phyloP scores from a whole-genome alignment of 1,284 basidiomycete species.

The Laetiporus sulphureus region DNA sequence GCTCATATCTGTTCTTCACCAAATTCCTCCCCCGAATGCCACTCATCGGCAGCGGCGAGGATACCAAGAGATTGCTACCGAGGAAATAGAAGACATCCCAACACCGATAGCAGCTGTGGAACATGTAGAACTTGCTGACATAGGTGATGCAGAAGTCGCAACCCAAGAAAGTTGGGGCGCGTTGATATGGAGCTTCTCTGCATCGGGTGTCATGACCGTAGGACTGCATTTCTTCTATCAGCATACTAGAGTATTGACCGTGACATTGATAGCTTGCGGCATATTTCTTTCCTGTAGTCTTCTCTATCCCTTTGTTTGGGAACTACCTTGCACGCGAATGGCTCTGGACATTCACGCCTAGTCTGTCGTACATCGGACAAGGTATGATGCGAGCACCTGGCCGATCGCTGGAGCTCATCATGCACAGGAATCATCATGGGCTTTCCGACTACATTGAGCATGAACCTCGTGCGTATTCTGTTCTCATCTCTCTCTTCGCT shows the following conservation, averaged over 20 bases:
- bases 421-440: conserved; percentile 92
- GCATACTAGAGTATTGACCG: neutral
- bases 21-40: conserved; percentile 57
- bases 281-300: conserved; percentile 88
- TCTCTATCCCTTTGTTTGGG: conserved; percentile 88
- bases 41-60: conserved; percentile 46
- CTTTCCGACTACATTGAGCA: conserved; percentile 87
- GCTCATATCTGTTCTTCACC: conserved; percentile 88
- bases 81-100: conserved; percentile 27
- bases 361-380: conserved; percentile 87
- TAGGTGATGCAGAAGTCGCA: conserved; percentile 11
- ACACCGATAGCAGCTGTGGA: conserved; percentile 5
- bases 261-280: conserved; percentile 52
- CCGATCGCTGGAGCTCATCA: too few relatives aligned
- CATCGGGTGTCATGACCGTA: conserved; percentile 68
- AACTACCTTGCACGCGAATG: conserved; percentile 80
- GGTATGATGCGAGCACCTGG: conserved; percentile 47
- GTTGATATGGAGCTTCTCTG: conserved; percentile 69
- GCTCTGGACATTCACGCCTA: conserved; percentile 94
- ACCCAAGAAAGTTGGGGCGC: conserved; percentile 61
- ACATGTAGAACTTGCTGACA: conserved; percentile 12
- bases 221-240: conserved; percentile 20
- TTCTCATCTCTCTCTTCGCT: neutral
- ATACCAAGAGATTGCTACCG: conserved; percentile 40
- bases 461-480: conserved; percentile 65